A percentile compares a stretch with the other conserved stretches of the same genome.
These are phyloP conservation scores for Fusarium compactum DNA, from an alignment of 2,329 filamentous ascomycete species.

Conservation along the genomic window DNA sequence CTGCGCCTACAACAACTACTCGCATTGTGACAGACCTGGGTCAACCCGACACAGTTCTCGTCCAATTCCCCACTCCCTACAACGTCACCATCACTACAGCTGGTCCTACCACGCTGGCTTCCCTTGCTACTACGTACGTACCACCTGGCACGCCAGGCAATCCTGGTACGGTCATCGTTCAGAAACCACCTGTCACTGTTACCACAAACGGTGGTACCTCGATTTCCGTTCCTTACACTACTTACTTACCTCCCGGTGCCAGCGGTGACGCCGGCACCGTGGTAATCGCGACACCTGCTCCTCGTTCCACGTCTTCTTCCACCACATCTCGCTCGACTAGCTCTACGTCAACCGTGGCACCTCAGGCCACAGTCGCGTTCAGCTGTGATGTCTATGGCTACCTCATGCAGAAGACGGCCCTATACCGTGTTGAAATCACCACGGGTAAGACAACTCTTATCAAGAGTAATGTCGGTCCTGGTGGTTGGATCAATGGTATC, in stretches of 20 bases:
- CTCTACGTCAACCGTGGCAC: not conserved
- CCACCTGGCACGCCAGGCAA: not conserved
- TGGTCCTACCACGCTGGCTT: not conserved
- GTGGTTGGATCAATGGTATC: conserved; percentile 40
- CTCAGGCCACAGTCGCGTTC: conserved; percentile 1
- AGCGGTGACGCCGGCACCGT: conserved; percentile 27
- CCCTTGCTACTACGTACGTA: not conserved
- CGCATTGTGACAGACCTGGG: not conserved
- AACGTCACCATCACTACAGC: conserved; percentile 6
- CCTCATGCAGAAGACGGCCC: conserved; percentile 33
- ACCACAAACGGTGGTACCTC: conserved; percentile 21
- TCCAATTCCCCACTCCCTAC: conserved; percentile 1
- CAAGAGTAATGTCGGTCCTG: conserved; percentile 28
- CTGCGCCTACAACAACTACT: not conserved
- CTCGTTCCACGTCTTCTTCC: not conserved
- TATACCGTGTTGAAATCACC: conserved; percentile 36
- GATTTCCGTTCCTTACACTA: conserved; percentile 23
- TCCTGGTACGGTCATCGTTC: conserved; percentile 8
- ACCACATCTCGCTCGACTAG: not conserved
- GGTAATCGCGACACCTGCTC: conserved; percentile 26
- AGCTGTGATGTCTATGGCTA: conserved; percentile 37
- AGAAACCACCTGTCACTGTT: conserved; percentile 5
- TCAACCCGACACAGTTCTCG: conserved; percentile 1
- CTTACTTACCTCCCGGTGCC: conserved; percentile 13
- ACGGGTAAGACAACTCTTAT: conserved; percentile 35